Evolutionary conservation across 2,329 filamentous ascomycete species (phyloP).

Genomic region (Arthroderma sp.): DNA sequence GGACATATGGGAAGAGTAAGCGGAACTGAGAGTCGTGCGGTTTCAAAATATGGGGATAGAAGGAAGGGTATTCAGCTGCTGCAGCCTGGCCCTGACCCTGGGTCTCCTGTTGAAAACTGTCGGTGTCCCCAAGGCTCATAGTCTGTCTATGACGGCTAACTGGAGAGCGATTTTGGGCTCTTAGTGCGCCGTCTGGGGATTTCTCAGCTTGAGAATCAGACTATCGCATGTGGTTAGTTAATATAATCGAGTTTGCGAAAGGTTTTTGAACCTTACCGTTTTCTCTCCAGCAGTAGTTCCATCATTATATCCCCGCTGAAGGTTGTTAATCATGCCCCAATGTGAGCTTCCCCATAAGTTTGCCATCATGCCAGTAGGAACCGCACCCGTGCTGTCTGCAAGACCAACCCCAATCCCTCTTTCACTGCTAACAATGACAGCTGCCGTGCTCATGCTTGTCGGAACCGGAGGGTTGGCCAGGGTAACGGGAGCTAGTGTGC

Average conservation of each 20-base stretch:
- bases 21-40: conserved; percentile 89
- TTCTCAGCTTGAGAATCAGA: conserved; percentile 12
- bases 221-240: background rate
- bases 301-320: conserved; percentile 40
- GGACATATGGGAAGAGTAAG: conserved; percentile 72
- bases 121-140: conserved; percentile 36
- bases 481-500: conserved; percentile 66
- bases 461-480: conserved; percentile 69
- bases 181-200: conserved; percentile 12
- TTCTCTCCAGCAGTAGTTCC: background rate
- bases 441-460: conserved; percentile 75
- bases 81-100: conserved; percentile 15
- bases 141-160: conserved; percentile 40
- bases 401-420: conserved; percentile 51
- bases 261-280: too few relatives aligned
- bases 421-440: conserved; percentile 69
- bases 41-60: conserved; percentile 70
- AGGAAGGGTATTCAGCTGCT: conserved; percentile 48
- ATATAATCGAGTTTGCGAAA: too few relatives aligned
- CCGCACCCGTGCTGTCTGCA: conserved; percentile 49
- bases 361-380: conserved; percentile 76
- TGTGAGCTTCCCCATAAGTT: conserved; percentile 88
- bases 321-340: conserved; percentile 56
- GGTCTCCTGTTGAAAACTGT: conserved; percentile 22
- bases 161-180: conserved; percentile 15